These are phyloP conservation scores for Amanita muscaria DNA, from an alignment of 768 basidiomycete genomes.

Conservation along the genomic window DNA sequence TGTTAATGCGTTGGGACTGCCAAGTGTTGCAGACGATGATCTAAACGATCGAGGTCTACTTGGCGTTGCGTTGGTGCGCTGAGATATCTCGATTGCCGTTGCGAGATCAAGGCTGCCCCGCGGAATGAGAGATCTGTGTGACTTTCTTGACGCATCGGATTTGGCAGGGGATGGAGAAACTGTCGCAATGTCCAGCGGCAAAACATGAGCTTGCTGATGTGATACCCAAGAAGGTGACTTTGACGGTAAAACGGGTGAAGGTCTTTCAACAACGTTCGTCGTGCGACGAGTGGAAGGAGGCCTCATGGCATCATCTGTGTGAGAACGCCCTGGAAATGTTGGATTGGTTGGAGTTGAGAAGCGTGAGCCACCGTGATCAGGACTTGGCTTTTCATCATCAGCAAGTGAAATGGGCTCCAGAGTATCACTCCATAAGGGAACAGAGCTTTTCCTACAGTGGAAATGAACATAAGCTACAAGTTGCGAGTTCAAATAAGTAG, in stretches of 20 bases:
- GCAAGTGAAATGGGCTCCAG: background rate
- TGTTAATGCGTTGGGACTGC: background rate
- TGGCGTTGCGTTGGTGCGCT: conserved; percentile 2
- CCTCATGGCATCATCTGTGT: too few species aligned
- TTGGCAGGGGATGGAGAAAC: background rate
- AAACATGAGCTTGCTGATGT: background rate
- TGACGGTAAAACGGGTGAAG: too few species aligned
- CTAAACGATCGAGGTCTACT: background rate
- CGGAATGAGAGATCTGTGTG: background rate
- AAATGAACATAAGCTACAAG: background rate
- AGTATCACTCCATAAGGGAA: conserved; percentile 6
- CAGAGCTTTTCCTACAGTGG: background rate
- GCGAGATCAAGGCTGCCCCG: background rate
- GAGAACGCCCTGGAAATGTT: background rate
- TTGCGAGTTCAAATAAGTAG: background rate
- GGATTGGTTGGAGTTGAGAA: background rate
- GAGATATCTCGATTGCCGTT: conserved; percentile 5
- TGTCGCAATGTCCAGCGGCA: background rate
- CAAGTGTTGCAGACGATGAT: background rate
- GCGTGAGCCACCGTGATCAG: too few species aligned
- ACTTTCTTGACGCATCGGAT: background rate
- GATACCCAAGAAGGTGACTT: too few species aligned
- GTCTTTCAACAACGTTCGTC: too few species aligned
- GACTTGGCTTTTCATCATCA: too few species aligned
- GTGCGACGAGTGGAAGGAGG: too few species aligned